These are phyloP conservation scores for Dentipellis sp. DNA, from an alignment of 768 basidiomycete genomes.

Conservation along the genomic window DNA sequence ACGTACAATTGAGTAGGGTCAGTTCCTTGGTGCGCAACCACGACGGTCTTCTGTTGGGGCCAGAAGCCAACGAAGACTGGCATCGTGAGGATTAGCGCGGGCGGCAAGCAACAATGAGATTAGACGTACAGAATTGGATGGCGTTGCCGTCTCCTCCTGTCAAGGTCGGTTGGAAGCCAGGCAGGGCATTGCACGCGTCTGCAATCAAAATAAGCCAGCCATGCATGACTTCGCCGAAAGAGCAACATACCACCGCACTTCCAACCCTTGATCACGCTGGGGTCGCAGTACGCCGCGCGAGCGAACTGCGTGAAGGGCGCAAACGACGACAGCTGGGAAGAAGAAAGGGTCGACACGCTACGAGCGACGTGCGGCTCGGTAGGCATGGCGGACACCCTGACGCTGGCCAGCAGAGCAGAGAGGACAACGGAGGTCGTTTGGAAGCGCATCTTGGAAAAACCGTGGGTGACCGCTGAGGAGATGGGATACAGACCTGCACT, in stretches of 20 bases:
- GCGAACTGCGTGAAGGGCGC: background rate
- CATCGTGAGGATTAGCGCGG: background rate
- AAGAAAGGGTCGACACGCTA: background rate
- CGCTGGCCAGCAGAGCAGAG: background rate
- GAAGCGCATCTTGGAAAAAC: too few relatives aligned
- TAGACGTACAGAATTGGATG: slow-evolving; percentile 36
- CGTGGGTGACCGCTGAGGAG: too few relatives aligned
- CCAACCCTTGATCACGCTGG: slow-evolving; percentile 29
- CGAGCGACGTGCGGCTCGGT: background rate
- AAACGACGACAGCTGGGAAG: background rate
- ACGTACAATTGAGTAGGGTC: slow-evolving; percentile 7
- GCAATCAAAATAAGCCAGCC: background rate
- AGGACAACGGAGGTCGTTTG: background rate
- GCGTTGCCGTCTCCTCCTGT: slow-evolving; percentile 42
- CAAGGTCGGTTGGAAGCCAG: slow-evolving; percentile 30
- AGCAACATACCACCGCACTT: slow-evolving; percentile 32
- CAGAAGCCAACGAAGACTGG: slow-evolving; percentile 14
- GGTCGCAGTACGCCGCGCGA: slow-evolving; percentile 22
- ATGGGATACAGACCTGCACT: too few relatives aligned
- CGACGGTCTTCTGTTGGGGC: slow-evolving; percentile 7
- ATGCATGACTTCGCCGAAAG: background rate
- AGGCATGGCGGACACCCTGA: background rate
- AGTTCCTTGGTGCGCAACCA: slow-evolving; percentile 13
- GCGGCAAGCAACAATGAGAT: background rate
- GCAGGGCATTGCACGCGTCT: slow-evolving; percentile 33